Evolutionary conservation across 805 yeast species (phyloP).

Genomic region (Diddensiella santjacobensis): DNA sequence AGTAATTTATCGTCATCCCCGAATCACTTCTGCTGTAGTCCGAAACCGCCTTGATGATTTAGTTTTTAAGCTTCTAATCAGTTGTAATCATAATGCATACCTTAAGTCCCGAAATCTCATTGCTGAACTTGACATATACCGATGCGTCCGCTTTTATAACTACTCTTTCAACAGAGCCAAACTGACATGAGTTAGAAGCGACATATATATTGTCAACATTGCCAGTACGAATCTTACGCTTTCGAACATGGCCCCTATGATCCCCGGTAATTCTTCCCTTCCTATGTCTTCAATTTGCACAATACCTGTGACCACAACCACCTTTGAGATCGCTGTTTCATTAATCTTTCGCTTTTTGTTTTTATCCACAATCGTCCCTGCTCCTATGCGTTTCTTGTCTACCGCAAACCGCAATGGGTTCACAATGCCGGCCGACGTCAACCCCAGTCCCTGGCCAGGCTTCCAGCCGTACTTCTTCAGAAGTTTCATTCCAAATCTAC

Average conservation of each 20-base stretch:
- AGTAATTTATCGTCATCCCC: neutral
- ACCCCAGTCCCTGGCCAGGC: conserved; percentile 23
- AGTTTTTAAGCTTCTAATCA: neutral
- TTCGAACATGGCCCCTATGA: neutral
- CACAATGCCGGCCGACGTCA: conserved; percentile 10
- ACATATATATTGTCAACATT: neutral
- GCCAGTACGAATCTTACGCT: neutral
- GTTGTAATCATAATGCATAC: neutral
- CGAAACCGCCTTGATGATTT: conserved; percentile 4
- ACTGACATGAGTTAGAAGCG: conserved; percentile 1
- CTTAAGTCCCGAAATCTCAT: conserved; percentile 4
- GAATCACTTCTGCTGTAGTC: conserved; percentile 8
- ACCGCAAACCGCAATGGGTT: conserved; percentile 11
- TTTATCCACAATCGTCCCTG: conserved; percentile 14
- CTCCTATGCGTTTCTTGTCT: conserved; percentile 15
- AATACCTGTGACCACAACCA: conserved; percentile 1
- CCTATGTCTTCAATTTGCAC: neutral
- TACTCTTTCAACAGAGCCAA: conserved; percentile 6
- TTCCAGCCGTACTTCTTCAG: conserved; percentile 21
- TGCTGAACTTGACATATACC: conserved; percentile 5
- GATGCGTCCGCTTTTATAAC: neutral
- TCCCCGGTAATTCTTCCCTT: conserved; percentile 6
- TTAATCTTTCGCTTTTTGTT: conserved; percentile 1
- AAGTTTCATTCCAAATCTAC: conserved; percentile 8
- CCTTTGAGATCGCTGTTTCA: neutral